Evolutionary conservation across 192 early-diverging fungal genomes (phyloP).

Genomic region (Allomyces macrogynus): DNA sequence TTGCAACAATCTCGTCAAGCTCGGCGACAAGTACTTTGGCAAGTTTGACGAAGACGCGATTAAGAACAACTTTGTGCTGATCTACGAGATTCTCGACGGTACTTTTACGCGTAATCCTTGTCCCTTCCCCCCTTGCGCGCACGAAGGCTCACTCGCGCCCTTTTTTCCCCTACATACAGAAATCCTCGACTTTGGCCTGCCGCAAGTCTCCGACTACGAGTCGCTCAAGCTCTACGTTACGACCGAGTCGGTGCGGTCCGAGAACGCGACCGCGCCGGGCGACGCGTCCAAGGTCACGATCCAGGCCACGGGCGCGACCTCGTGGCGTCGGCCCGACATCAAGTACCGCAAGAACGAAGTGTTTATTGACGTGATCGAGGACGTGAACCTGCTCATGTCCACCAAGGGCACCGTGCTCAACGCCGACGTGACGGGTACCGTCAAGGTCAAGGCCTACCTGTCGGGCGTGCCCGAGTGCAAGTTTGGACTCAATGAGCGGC

Average conservation of each 20-base stretch:
- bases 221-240: conserved; percentile 72
- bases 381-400: conserved; percentile 78
- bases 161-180: conserved; percentile 21
- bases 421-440: conserved; percentile 71
- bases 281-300: conserved; percentile 63
- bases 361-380: conserved; percentile 97
- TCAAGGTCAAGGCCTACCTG: conserved; percentile 85
- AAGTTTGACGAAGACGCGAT: conserved; percentile 64
- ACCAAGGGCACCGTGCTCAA: conserved; percentile 72
- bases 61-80: conserved; percentile 70
- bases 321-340: conserved; percentile 84
- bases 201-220: conserved; percentile 65
- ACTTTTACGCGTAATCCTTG: not conserved
- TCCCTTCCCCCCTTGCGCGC: not conserved
- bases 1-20: conserved; percentile 47
- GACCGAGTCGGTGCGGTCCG: conserved; percentile 25
- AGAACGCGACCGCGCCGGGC: conserved; percentile 2
- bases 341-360: conserved; percentile 95
- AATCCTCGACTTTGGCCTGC: conserved; percentile 71
- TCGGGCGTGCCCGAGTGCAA: conserved; percentile 96
- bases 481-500: conserved; percentile 77
- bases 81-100: conserved; percentile 69
- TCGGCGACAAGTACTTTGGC: conserved; percentile 57
- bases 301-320: conserved; percentile 85
- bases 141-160: not conserved